Conservation (phyloP, 805 yeast genomes). For the Saccharomyces kudriavzevii region DNA sequence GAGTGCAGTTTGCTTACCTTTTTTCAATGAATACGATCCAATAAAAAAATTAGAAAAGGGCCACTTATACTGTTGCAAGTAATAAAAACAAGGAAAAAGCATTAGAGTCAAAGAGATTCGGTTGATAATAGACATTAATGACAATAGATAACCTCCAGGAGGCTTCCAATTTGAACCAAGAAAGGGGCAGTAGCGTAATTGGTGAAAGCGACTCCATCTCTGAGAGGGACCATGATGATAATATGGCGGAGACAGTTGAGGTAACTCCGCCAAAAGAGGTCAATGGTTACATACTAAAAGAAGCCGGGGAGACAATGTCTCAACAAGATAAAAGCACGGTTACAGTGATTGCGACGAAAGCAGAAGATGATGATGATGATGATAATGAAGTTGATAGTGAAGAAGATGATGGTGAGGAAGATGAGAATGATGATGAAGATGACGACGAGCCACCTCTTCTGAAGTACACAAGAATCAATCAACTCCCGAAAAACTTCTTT, state of each 20-base stretch:
- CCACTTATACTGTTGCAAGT: neutral
- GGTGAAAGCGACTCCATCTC: neutral
- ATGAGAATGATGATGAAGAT: constrained; percentile 37
- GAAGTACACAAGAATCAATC: constrained; percentile 62
- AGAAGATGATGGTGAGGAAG: constrained; percentile 29
- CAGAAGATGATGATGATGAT: constrained; percentile 13
- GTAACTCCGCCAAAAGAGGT: neutral
- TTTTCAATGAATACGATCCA: neutral
- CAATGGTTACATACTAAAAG: neutral
- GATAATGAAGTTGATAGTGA: constrained; percentile 23
- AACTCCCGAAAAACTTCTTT: constrained; percentile 65
- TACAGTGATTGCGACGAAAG: constrained; percentile 14
- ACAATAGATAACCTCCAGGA: neutral
- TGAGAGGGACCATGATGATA: neutral
- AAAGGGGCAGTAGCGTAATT: neutral
- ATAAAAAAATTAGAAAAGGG: neutral
- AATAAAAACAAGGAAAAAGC: neutral
- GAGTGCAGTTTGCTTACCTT: neutral
- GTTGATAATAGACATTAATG: neutral
- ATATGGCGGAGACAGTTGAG: neutral
- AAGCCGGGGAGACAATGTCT: neutral
- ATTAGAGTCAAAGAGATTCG: neutral
- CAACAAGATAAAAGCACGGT: constrained; percentile 11
- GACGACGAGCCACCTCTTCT: constrained; percentile 62
- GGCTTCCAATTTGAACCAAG: neutral